These are phyloP conservation scores for Cordyceps farinosa DNA, from an alignment of 2,329 filamentous ascomycete genomes.

Conservation along the genomic window DNA sequence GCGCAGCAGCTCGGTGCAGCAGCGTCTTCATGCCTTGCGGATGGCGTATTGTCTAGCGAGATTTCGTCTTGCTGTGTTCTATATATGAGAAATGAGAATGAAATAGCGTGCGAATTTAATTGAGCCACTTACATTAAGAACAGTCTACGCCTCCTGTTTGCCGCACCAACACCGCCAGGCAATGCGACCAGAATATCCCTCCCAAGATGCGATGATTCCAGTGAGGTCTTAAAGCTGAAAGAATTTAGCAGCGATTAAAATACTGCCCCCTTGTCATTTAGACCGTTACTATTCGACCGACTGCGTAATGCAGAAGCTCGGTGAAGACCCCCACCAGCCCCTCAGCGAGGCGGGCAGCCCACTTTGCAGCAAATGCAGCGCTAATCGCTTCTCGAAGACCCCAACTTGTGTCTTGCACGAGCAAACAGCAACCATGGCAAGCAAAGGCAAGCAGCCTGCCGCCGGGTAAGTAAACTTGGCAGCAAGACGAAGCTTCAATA, in stretches of 20 bases:
- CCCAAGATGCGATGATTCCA: no score
- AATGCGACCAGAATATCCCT: no score
- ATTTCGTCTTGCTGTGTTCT: not conserved
- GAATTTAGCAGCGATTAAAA: no score
- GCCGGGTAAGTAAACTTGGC: slow-evolving; percentile 29
- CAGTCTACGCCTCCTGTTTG: not conserved
- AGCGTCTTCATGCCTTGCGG: not conserved
- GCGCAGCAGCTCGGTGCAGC: not conserved
- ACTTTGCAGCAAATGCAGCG: slow-evolving; percentile 28
- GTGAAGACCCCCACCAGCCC: slow-evolving; percentile 26
- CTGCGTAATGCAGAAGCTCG: not conserved
- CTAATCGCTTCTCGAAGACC: slow-evolving; percentile 28
- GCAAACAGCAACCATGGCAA: slow-evolving; percentile 36
- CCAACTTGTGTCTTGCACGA: slow-evolving; percentile 21
- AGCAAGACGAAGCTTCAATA: not conserved
- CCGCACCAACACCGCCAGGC: no score
- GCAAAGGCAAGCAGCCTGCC: slow-evolving; percentile 37
- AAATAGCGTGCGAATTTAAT: not conserved
- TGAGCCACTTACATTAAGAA: not conserved
- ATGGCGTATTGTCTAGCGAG: not conserved
- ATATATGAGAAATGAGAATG: slow-evolving; percentile 11
- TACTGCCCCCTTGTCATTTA: not conserved
- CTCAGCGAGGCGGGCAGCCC: slow-evolving; percentile 29
- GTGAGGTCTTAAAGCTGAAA: no score
- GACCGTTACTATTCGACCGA: not conserved